Evolutionary conservation across 768 basidiomycete genomes (phyloP), one percentile per base, ranked within the genome.

Genomic region (Mycena latifolia): DNA sequence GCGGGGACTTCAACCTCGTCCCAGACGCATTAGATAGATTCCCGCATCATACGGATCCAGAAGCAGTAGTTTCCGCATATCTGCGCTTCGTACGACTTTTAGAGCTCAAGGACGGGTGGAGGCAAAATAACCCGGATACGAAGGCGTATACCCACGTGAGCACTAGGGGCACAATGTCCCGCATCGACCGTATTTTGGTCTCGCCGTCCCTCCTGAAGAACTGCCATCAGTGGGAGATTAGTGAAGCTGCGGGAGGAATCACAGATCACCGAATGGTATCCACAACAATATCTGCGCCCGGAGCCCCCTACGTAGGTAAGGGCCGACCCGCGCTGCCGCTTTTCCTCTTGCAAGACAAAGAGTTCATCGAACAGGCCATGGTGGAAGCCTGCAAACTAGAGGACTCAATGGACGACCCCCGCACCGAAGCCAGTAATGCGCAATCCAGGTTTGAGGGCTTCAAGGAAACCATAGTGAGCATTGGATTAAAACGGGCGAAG

Each of bases 201-300:
- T 53, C 52, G 8, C 52, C 52, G 2, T 3, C 2, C 1, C 52
- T 37, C 33, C 22, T 37, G 52, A 53, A 53, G 18, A 53, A 37
- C 52, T 53, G 52, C 22, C 33, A 37, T 4, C n/a, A 53, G 5
- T 53, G 52, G 52, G 33, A 22, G n/a, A 53, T 53, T 14, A 31
- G 31, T 12, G 35, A 22, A 1, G 33, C 22, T 7, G 35, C 33
- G 12, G 52, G 52, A 17, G 18, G 35, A 2, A 5, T 53, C 9
- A 31, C 52, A 2, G 52, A 53, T 22, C 35, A 55, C 20, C 12
- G 25, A 24, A 55, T 55, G 53, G 37, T 41, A 10, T 55, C 53
- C 1, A 37, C 41, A 24, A 27, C 22, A 25, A 55, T 55, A 5
- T 22, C 52, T 6, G 52, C 52, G 15, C 52, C 52, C 1, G 52